A percentile compares a stretch with the other conserved stretches of the same genome.
phyloP scores from a whole-genome alignment of 2,329 filamentous ascomycete species.

The Pleomassaria siparia region DNA sequence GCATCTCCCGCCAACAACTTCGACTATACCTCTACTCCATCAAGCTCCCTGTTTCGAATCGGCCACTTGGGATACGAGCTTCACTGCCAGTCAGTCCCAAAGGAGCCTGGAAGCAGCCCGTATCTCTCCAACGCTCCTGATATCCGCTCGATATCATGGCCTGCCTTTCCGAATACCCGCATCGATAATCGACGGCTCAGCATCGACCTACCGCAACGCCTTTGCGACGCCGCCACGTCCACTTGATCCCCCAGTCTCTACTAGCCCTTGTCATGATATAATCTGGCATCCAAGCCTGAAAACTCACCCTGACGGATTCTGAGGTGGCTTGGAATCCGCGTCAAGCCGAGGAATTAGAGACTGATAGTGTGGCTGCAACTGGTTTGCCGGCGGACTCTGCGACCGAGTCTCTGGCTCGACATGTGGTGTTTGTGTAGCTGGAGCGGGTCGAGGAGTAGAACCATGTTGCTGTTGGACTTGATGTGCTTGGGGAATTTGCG shows the following conservation, averaged over 20 bases:
- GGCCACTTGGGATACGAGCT: too few relatives aligned
- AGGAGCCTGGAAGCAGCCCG: too few relatives aligned
- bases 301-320: neutral
- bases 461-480: neutral
- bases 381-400: too few relatives aligned
- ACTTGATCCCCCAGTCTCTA: too few relatives aligned
- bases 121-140: too few relatives aligned
- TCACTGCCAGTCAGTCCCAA: too few relatives aligned
- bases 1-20: too few relatives aligned
- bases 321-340: neutral
- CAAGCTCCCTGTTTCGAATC: too few relatives aligned
- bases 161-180: neutral
- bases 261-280: neutral
- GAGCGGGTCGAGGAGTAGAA: neutral
- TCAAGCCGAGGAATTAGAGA: neutral
- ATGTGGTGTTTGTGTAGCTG: neutral
- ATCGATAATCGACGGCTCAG: neutral
- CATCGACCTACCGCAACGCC: neutral
- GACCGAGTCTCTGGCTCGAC: neutral
- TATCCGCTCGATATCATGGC: too few relatives aligned
- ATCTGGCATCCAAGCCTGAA: neutral
- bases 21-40: too few relatives aligned
- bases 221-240: too few relatives aligned
- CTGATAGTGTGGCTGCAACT: neutral
- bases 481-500: neutral